Evolutionary conservation across 129 eudicot species (phyloP).

Genomic region (Flaveria robusta): DNA sequence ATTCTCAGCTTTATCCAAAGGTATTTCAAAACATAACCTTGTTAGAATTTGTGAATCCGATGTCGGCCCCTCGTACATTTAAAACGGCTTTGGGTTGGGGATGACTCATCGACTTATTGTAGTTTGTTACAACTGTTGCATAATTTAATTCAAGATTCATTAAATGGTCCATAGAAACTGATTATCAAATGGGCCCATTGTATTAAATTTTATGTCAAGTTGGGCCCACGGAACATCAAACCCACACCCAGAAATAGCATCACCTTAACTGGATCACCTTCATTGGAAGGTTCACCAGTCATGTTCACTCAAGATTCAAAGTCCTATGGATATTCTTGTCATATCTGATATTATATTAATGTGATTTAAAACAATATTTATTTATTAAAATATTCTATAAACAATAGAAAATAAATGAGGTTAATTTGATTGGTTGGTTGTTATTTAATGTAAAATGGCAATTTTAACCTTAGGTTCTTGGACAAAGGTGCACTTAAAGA

Average conservation of each 20-base stretch:
- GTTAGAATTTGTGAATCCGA: background rate
- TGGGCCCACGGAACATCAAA: conserved; percentile 27
- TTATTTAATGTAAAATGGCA: background rate
- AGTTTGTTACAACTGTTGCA: conserved; percentile 34
- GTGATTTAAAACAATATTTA: too few species aligned
- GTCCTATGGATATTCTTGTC: conserved; percentile 9
- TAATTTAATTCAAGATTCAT: conserved; percentile 30
- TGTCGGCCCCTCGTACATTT: conserved; percentile 14
- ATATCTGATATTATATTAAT: background rate
- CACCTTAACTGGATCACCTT: conserved; percentile 14
- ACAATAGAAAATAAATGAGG: background rate
- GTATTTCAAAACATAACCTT: background rate
- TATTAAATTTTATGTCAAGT: conserved; percentile 24
- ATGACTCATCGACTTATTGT: conserved; percentile 24
- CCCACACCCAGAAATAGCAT: conserved; percentile 21
- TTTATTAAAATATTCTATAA: too few species aligned
- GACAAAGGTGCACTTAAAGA: conserved; percentile 83
- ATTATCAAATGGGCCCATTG: conserved; percentile 24
- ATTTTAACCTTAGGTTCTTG: conserved; percentile 57
- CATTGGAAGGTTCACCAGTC: conserved; percentile 31
- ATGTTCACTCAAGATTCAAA: conserved; percentile 25
- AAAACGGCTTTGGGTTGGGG: conserved; percentile 15
- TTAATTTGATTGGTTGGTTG: background rate
- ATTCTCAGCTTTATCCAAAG: too few species aligned
- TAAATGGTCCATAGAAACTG: conserved; percentile 29